Conservation (phyloP, 495 filamentous ascomycete species). For the Cercophora scortea region DNA sequence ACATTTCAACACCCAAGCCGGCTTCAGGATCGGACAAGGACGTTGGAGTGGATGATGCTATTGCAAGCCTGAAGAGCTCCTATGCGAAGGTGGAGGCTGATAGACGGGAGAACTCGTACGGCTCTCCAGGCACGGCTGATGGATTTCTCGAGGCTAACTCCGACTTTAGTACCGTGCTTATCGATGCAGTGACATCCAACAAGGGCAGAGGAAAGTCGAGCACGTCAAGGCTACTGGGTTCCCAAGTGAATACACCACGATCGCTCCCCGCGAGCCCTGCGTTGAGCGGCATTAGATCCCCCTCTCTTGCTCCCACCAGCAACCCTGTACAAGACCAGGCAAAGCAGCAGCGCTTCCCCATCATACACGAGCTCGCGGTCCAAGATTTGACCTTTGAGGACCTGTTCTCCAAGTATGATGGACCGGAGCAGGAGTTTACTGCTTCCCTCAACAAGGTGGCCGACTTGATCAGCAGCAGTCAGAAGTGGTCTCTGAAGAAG, state of each 20-base stretch:
- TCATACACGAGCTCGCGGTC: slow-evolving; percentile 67
- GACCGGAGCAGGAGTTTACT: slow-evolving; percentile 47
- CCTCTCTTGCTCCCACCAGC: slow-evolving; percentile 44
- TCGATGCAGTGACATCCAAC: slow-evolving; percentile 24
- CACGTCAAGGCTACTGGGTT: slow-evolving; percentile 36
- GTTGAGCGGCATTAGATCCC: slow-evolving; percentile 41
- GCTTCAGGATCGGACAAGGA: slow-evolving; percentile 6
- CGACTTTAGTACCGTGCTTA: slow-evolving; percentile 21
- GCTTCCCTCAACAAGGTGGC: slow-evolving; percentile 52
- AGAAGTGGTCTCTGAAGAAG: slow-evolving; percentile 62
- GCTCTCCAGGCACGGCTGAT: slow-evolving; percentile 32
- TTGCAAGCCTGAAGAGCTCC: slow-evolving; percentile 30
- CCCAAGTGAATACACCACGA: slow-evolving; percentile 37
- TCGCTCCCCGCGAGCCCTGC: slow-evolving; percentile 60
- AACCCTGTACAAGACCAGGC: slow-evolving; percentile 45
- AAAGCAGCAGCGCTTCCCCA: slow-evolving; percentile 49
- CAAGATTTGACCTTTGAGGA: slow-evolving; percentile 51
- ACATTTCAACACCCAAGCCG: slow-evolving; percentile 1
- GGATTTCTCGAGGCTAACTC: slow-evolving; percentile 10
- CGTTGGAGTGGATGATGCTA: slow-evolving; percentile 21
- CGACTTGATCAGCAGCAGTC: slow-evolving; percentile 42
- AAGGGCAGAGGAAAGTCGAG: slow-evolving; percentile 21
- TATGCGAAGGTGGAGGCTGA: slow-evolving; percentile 27
- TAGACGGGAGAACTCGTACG: slow-evolving; percentile 49
- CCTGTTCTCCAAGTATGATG: slow-evolving; percentile 45